phyloP scores from a whole-genome alignment of 2,329 filamentous ascomycete genomes.

The Apiospora phragmitis region DNA sequence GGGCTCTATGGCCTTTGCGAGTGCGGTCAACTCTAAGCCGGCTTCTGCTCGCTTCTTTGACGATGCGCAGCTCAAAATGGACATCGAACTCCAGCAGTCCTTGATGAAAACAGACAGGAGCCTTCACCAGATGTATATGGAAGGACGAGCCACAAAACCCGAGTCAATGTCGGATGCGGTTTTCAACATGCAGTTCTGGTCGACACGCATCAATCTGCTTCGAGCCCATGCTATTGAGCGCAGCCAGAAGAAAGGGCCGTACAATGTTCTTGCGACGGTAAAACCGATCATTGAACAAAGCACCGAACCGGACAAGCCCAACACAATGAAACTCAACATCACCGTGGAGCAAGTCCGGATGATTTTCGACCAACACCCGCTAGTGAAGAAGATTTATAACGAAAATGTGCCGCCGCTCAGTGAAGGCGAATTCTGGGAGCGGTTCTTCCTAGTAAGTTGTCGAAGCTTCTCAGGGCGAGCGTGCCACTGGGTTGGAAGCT shows the following conservation, averaged over 20 bases:
- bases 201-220: conserved; percentile 79
- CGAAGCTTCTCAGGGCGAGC: conserved; percentile 89
- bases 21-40: conserved; percentile 58
- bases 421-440: conserved; percentile 85
- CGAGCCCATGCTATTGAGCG: conserved; percentile 89
- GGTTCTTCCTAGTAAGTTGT: conserved; percentile 91
- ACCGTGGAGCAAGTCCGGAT: conserved; percentile 90
- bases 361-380: conserved; percentile 89
- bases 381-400: conserved; percentile 88
- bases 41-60: conserved; percentile 73
- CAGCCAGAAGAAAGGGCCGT: conserved; percentile 82
- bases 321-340: conserved; percentile 77
- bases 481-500: conserved; percentile 74
- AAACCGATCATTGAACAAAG: conserved; percentile 70
- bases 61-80: conserved; percentile 72
- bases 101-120: conserved; percentile 77
- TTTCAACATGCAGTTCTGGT: conserved; percentile 95
- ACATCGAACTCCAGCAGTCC: conserved; percentile 83
- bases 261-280: conserved; percentile 90
- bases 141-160: conserved; percentile 80
- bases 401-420: conserved; percentile 83
- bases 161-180: conserved; percentile 77
- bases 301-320: conserved; percentile 36
- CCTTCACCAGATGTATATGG: conserved; percentile 83
- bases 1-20: conserved; percentile 76